Evolutionary conservation across 257 asterid genomes (phyloP).

Genomic region (Lycium ferocissimum): DNA sequence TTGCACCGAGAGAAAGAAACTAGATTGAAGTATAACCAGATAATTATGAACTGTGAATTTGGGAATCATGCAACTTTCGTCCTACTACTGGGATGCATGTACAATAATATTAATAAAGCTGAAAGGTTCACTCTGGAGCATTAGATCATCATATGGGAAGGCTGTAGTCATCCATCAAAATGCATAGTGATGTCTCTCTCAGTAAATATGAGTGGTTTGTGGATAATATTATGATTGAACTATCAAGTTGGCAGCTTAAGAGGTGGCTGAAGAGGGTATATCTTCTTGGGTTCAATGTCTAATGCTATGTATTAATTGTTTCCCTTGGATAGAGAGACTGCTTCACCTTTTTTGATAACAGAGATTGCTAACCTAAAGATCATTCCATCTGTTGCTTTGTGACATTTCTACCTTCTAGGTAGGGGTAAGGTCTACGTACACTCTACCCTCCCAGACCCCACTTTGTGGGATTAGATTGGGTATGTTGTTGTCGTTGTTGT

Average conservation of each 20-base stretch:
- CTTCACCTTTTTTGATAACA: not conserved
- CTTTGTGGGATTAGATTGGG: too few species aligned
- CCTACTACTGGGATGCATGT: not conserved
- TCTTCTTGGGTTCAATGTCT: not conserved
- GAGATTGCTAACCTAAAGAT: not conserved
- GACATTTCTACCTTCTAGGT: too few species aligned
- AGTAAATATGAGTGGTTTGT: not conserved
- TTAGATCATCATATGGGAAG: not conserved
- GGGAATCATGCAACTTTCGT: not conserved
- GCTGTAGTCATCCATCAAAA: not conserved
- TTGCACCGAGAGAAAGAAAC: not conserved
- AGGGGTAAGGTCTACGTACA: too few species aligned
- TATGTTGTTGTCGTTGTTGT: too few species aligned
- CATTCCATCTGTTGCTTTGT: not conserved
- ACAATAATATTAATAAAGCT: not conserved
- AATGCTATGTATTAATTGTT: not conserved
- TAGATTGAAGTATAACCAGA: not conserved
- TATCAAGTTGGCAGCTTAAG: not conserved
- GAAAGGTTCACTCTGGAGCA: not conserved
- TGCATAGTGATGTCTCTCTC: not conserved
- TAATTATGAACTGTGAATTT: not conserved
- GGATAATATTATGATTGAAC: not conserved
- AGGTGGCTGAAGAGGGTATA: not conserved
- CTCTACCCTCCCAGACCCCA: too few species aligned
- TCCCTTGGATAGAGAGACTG: not conserved